Percentiles rank a stretch among this genome's conserved stretches.
phyloP scores from a whole-genome alignment of 2,329 filamentous ascomycete genomes.

The Alternaria infectoria region DNA sequence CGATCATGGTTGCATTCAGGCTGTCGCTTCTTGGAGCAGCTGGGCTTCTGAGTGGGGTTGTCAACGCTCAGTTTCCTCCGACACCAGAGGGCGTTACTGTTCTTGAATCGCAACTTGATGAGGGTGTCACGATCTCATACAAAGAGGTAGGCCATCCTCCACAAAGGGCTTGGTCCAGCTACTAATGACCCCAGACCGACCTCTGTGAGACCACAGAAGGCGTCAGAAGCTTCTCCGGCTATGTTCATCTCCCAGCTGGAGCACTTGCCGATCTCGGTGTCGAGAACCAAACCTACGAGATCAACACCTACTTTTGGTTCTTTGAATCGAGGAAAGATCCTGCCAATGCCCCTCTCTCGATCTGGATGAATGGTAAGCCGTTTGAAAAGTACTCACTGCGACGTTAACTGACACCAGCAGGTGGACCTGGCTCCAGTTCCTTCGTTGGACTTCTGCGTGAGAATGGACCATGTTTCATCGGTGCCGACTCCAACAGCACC shows the following conservation, averaged over 20 bases:
- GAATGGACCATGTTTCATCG: constrained; percentile 62
- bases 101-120: constrained; percentile 48
- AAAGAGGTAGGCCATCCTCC: constrained; percentile 47
- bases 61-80: constrained; percentile 49
- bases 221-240: constrained; percentile 65
- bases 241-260: constrained; percentile 62
- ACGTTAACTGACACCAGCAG: neutral
- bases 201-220: constrained; percentile 65
- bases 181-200: constrained; percentile 30
- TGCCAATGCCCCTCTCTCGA: constrained; percentile 61
- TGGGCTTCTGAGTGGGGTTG: constrained; percentile 18
- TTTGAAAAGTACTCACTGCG: neutral
- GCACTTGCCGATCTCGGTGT: constrained; percentile 47
- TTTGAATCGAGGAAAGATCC: constrained; percentile 66
- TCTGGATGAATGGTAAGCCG: constrained; percentile 62
- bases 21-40: constrained; percentile 20
- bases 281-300: constrained; percentile 48
- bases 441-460: constrained; percentile 45
- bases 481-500: constrained; percentile 59
- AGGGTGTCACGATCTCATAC: constrained; percentile 52
- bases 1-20: constrained; percentile 13
- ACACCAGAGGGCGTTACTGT: constrained; percentile 47
- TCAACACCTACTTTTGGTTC: constrained; percentile 70
- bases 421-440: constrained; percentile 62
- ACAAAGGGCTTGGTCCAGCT: neutral